phyloP scores from a whole-genome alignment of 139 green algal genomes.

The Zygnema cylindricum region DNA sequence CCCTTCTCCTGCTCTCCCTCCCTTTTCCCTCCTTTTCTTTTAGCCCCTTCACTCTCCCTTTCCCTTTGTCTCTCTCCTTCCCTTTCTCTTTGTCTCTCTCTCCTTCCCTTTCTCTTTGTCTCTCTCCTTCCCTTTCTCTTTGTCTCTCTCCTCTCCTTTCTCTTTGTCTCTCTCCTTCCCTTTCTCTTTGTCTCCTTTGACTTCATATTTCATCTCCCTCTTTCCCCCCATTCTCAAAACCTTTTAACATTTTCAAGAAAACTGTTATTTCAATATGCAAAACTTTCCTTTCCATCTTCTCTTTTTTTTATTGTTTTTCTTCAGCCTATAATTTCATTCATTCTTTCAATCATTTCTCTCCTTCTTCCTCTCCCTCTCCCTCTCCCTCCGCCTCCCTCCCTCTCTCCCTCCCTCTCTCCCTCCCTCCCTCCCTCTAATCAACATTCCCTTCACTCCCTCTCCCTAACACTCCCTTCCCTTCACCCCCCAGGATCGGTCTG shows the following conservation, averaged over 20 bases:
- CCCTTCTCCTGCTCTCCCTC: too few relatives aligned
- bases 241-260: too few relatives aligned
- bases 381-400: neutral
- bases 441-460: neutral
- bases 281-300: neutral
- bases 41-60: too few relatives aligned
- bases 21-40: too few relatives aligned
- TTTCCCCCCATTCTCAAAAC: too few relatives aligned
- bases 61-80: too few relatives aligned
- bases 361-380: neutral
- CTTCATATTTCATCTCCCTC: too few relatives aligned
- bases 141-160: neutral
- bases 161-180: neutral
- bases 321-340: neutral
- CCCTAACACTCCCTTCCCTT: neutral
- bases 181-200: neutral
- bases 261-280: too few relatives aligned
- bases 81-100: too few relatives aligned
- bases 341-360: neutral
- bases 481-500: conserved; percentile 23
- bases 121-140: conserved; percentile 8
- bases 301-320: neutral
- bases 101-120: neutral
- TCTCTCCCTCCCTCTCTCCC: neutral
- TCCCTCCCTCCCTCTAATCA: neutral